Evolutionary conservation across 371 early-diverging fungal genomes (phyloP).

Genomic region (Sporodiniella umbellata): DNA sequence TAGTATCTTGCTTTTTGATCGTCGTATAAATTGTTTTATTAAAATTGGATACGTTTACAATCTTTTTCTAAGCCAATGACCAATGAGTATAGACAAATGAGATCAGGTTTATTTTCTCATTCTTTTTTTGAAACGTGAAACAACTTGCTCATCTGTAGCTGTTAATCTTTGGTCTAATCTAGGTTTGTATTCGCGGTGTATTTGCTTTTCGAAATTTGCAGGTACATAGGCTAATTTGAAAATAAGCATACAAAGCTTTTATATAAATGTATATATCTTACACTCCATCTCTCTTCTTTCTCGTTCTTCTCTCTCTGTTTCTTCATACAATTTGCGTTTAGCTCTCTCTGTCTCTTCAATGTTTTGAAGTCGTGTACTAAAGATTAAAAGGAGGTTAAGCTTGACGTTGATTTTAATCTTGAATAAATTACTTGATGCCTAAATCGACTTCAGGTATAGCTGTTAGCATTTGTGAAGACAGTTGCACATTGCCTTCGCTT

Average conservation of each 20-base stretch:
- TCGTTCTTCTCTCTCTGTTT: constrained; percentile 15
- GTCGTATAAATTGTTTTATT: no score
- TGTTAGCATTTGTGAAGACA: constrained; percentile 87
- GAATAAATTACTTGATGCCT: constrained; percentile 66
- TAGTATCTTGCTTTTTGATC: no score
- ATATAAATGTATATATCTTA: constrained; percentile 15
- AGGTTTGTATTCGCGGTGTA: constrained; percentile 29
- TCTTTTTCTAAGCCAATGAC: no score
- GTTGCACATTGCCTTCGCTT: constrained; percentile 82
- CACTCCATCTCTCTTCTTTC: constrained; percentile 10
- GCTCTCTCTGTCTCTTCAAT: constrained; percentile 86
- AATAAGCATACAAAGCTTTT: background rate
- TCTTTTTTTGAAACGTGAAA: constrained; percentile 80
- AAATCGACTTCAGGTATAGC: constrained; percentile 93
- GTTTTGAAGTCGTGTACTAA: constrained; percentile 69
- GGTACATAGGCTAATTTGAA: constrained; percentile 19
- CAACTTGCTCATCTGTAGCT: constrained; percentile 79
- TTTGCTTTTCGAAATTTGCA: constrained; percentile 35
- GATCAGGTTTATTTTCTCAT: constrained; percentile 48
- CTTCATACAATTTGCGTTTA: constrained; percentile 58
- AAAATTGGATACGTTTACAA: no score
- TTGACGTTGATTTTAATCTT: background rate
- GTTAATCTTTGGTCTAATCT: constrained; percentile 46
- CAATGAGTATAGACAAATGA: no score
- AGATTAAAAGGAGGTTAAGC: no score